Conservation (phyloP, 768 basidiomycete genomes). For the Agrocybe chaxingu region DNA sequence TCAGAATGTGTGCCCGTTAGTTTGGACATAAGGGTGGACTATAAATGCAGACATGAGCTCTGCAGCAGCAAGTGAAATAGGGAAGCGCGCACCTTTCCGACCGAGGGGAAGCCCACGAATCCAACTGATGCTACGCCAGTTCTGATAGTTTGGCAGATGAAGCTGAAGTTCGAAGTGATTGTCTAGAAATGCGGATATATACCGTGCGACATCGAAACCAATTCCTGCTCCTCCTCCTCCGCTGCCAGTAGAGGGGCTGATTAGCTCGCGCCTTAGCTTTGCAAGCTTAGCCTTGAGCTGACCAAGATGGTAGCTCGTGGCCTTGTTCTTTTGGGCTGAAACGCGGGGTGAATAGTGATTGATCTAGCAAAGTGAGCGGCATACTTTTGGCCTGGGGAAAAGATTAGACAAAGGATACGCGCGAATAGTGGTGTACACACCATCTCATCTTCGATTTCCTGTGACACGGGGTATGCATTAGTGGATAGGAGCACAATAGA, state of each 20-base stretch:
- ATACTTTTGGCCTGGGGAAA: slow-evolving; percentile 71
- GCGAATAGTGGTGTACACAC: slow-evolving; percentile 38
- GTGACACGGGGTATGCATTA: slow-evolving; percentile 14
- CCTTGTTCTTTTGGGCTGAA: slow-evolving; percentile 92
- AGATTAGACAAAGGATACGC: slow-evolving; percentile 14
- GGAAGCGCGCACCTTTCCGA: slow-evolving; percentile 69
- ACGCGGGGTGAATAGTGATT: slow-evolving; percentile 11
- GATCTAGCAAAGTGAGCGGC: slow-evolving; percentile 18
- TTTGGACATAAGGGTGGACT: slow-evolving; percentile 95
- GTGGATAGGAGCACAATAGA: slow-evolving; percentile 17
- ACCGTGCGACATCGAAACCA: slow-evolving; percentile 94
- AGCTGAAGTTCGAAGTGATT: background rate
- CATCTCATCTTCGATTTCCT: slow-evolving; percentile 99
- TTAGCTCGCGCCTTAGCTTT: slow-evolving; percentile 92
- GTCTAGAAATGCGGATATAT: slow-evolving; percentile 5
- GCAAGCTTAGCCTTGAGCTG: slow-evolving; percentile 98
- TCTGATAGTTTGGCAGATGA: slow-evolving; percentile 28
- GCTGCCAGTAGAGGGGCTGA: slow-evolving; percentile 68
- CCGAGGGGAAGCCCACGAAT: slow-evolving; percentile 90
- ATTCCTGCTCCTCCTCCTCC: slow-evolving; percentile 87
- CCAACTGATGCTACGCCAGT: slow-evolving; percentile 98
- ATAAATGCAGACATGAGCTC: slow-evolving; percentile 6
- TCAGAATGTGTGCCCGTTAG: slow-evolving; percentile 96
- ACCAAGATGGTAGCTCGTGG: slow-evolving; percentile 93
- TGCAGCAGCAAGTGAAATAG: background rate